Evolutionary conservation across 2,329 filamentous ascomycete species (phyloP).

Genomic region (Mariannaea sp.): DNA sequence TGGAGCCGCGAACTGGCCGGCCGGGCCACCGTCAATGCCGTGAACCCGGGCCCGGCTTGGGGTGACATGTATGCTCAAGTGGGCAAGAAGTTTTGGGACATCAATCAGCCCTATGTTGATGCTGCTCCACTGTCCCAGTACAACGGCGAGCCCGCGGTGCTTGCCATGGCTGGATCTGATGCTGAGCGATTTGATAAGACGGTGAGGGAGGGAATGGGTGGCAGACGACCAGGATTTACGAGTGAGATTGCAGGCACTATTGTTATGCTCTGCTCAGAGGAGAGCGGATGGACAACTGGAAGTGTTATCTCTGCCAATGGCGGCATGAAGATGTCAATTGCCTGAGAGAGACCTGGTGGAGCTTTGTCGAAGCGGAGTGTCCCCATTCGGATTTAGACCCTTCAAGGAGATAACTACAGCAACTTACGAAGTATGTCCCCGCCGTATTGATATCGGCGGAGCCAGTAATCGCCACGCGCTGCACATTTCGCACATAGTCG

Average conservation of each 20-base stretch:
- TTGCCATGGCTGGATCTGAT: constrained; percentile 39
- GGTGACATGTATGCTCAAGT: constrained; percentile 55
- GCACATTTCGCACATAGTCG: no score
- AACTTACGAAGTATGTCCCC: no score
- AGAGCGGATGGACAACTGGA: constrained; percentile 71
- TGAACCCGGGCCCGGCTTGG: constrained; percentile 62
- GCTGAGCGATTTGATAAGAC: constrained; percentile 42
- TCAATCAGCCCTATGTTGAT: constrained; percentile 47
- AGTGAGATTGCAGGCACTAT: constrained; percentile 71
- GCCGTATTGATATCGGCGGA: no score
- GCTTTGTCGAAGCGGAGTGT: neutral
- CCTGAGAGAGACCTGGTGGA: constrained; percentile 24
- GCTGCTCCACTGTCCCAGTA: constrained; percentile 44
- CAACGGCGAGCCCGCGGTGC: constrained; percentile 39
- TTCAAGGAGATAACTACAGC: neutral
- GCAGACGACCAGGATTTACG: constrained; percentile 43
- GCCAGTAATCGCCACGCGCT: no score
- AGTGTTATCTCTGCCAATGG: constrained; percentile 75
- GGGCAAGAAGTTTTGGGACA: constrained; percentile 43
- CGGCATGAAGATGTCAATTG: constrained; percentile 48
- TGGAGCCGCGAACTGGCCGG: constrained; percentile 62
- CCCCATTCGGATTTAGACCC: neutral
- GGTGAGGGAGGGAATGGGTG: constrained; percentile 43
- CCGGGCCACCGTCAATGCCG: constrained; percentile 59
- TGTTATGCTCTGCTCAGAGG: constrained; percentile 70